Percentiles rank a stretch among this genome's conserved stretches.
Evolutionary conservation across 2,329 filamentous ascomycete genomes (phyloP).

Genomic region (Cordyceps cicadae): DNA sequence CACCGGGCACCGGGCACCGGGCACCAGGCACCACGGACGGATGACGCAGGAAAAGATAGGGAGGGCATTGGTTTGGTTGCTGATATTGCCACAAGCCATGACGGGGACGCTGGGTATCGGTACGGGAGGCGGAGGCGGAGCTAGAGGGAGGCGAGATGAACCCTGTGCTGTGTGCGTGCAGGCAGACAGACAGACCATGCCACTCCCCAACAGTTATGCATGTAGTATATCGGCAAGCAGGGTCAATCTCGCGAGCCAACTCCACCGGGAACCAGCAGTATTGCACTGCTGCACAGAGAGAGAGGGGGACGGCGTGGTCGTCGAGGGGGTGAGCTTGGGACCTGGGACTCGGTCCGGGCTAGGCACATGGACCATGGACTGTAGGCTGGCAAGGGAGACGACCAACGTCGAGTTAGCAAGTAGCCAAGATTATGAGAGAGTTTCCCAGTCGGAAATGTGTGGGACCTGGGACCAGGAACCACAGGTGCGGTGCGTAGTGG

Average conservation of each 20-base stretch:
- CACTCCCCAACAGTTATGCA: neutral
- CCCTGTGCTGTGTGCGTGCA: neutral
- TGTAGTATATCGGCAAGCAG: neutral
- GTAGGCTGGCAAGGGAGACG: slow-evolving; percentile 5
- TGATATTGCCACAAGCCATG: no score
- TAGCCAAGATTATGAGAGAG: neutral
- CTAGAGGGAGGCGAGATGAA: slow-evolving; percentile 7
- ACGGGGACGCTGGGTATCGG: neutral
- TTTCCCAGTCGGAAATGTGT: slow-evolving; percentile 8
- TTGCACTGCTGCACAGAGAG: slow-evolving; percentile 3
- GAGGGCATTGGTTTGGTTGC: no score
- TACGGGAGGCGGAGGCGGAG: neutral
- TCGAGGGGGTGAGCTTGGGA: neutral
- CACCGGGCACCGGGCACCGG: no score
- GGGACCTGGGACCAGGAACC: slow-evolving; percentile 12
- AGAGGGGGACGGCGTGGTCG: neutral
- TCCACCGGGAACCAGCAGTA: neutral
- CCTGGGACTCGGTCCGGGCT: neutral
- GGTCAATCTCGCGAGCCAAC: slow-evolving; percentile 6
- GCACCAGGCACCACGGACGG: neutral
- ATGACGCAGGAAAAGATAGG: no score
- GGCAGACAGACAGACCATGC: neutral
- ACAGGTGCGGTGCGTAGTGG: neutral
- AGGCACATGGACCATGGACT: neutral
- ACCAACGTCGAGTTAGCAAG: neutral